phyloP scores from a whole-genome alignment of 2,329 filamentous ascomycete species.

The Davidsoniella virescens region DNA sequence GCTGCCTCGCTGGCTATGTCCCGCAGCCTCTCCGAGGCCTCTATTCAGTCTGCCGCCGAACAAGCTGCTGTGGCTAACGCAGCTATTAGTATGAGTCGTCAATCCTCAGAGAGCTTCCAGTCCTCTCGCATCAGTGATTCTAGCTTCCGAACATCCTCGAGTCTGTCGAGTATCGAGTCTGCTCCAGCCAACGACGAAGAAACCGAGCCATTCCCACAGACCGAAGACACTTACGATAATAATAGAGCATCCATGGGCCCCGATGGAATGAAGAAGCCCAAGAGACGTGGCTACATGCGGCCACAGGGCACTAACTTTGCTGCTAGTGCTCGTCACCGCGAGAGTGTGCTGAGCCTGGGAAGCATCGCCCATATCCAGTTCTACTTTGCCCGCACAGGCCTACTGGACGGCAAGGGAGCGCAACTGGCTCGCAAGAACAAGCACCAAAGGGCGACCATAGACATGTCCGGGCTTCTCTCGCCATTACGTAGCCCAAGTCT shows the following conservation, averaged over 20 bases:
- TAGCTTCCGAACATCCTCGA: slow-evolving; percentile 3
- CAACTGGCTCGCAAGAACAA: slow-evolving; percentile 62
- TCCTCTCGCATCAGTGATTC: slow-evolving; percentile 6
- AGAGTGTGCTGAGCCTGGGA: slow-evolving; percentile 90
- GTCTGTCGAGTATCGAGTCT: neutral
- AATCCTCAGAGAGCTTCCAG: slow-evolving; percentile 11
- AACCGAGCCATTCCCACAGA: slow-evolving; percentile 19
- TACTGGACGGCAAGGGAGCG: slow-evolving; percentile 84
- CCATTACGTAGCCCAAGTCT: slow-evolving; percentile 15
- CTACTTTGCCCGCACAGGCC: slow-evolving; percentile 88
- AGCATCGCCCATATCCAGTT: slow-evolving; percentile 97
- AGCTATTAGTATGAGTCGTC: slow-evolving; percentile 10
- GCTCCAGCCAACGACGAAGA: neutral
- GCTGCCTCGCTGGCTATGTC: slow-evolving; percentile 12
- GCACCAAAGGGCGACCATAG: slow-evolving; percentile 39
- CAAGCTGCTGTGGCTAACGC: slow-evolving; percentile 26
- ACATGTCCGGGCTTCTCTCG: slow-evolving; percentile 35
- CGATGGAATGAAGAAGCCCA: slow-evolving; percentile 2
- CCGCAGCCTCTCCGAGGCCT: slow-evolving; percentile 20
- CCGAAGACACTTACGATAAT: slow-evolving; percentile 21
- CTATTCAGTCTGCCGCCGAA: slow-evolving; percentile 43
- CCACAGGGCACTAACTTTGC: slow-evolving; percentile 81
- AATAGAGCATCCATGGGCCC: neutral
- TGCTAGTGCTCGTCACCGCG: slow-evolving; percentile 71
- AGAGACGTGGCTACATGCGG: slow-evolving; percentile 67